Base-by-base conservation (phyloP, 2,329 filamentous ascomycete species). In the Paraphaeosphaeria minitans region DNA sequence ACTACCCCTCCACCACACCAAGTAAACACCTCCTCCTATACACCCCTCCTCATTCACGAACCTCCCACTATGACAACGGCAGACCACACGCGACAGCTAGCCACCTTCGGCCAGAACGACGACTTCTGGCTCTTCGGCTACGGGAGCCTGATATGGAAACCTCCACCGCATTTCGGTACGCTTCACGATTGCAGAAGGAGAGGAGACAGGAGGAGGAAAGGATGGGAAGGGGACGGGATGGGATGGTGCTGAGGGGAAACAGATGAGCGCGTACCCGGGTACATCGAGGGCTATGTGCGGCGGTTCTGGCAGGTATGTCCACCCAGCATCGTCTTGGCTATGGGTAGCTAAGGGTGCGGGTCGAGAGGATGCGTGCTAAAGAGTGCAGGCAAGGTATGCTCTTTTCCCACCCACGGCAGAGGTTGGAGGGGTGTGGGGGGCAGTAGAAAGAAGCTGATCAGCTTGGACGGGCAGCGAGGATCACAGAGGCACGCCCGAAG, bases 51-150 rank as follows among this genome's bases (percentile, higher is more conserved):
- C 16, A 3, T 19, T 21, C 16, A 37, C n/a, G 19, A 14, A 21
- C 19, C 16, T 4, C n/a, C 33, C 29, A 13, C 13, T 3, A 19
- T 27, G 22, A 27, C 29, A 37, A 55, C 39, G 70, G 53, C 69
- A 12, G 67, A 69, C 21, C 71, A 75, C 51, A 55, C 67, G 51
- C 66, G 60, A 51, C 64, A 72, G 37, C 73, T 75, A 35, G 71
- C 72, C 49, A 65, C 68, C 4, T 76, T 75, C 48, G 74, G 73
- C 27, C 65, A 64, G 24, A 70, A 80, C 24, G 81, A 85, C 37
- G 91, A 96, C 73, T 93, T 98, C 70, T 99, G 95, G 95, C 83
- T 99, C 47, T 98, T 97, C 78, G 95, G 95, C 62, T 99, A 98
- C 74, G 95, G 94, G 80, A 97, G 93, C 76, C 80, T 99, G 75